Percentiles rank a stretch among this genome's conserved stretches.
Conservation (phyloP, 2,329 filamentous ascomycete genomes). For the Pseudocercospora vitis region DNA sequence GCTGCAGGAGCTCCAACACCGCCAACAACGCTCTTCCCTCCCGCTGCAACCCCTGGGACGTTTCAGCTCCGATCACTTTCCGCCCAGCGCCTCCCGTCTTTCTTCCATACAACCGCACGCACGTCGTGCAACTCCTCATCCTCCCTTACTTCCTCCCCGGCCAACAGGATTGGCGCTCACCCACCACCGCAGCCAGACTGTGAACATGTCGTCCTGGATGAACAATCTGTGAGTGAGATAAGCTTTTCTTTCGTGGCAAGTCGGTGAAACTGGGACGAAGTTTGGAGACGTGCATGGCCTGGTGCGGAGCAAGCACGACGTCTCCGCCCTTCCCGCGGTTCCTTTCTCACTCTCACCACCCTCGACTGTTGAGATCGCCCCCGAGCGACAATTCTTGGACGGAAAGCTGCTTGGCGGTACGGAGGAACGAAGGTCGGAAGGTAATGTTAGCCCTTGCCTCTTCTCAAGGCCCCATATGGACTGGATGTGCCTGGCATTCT, state of each 20-base stretch:
- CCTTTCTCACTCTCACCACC: constrained; percentile 2
- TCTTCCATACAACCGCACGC: constrained; percentile 7
- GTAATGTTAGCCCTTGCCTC: constrained; percentile 4
- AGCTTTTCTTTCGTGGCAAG: constrained; percentile 22
- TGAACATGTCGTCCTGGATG: constrained; percentile 41
- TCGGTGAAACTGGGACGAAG: constrained; percentile 27
- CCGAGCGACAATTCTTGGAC: background rate
- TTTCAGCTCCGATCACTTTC: background rate
- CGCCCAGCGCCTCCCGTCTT: constrained; percentile 2
- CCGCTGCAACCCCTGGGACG: background rate
- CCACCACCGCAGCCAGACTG: constrained; percentile 1
- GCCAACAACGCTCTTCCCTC: too few species aligned
- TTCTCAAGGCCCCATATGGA: background rate
- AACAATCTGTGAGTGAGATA: constrained; percentile 40
- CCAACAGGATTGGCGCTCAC: background rate
- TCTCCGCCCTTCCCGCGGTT: constrained; percentile 18
- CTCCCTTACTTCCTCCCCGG: background rate
- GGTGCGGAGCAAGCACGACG: constrained; percentile 19
- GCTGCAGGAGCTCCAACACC: too few species aligned
- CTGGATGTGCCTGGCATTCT: background rate
- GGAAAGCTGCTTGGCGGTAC: background rate
- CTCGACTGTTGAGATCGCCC: background rate
- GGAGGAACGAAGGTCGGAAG: background rate
- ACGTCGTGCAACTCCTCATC: constrained; percentile 12
- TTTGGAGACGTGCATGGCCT: constrained; percentile 27